Base-by-base conservation (phyloP, 2,329 filamentous ascomycete species). In the Xenosphaeropsis pyriputrescens region DNA sequence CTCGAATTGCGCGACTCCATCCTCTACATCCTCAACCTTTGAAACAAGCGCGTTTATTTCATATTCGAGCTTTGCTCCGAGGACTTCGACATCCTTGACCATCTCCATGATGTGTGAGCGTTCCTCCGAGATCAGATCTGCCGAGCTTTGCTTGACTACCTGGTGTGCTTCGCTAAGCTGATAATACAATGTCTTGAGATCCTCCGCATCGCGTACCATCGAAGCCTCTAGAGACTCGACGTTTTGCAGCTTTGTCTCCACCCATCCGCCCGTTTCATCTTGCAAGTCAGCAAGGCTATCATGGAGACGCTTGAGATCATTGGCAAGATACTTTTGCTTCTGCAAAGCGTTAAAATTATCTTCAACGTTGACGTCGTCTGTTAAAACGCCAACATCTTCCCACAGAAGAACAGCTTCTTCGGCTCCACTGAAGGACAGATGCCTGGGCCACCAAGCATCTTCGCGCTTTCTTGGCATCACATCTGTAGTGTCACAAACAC, bases 21-120 rank as follows among this genome's bases (percentile, higher is more conserved):
- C 81, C 52, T 94, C 86, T 7, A 94, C 82, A 52, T 96, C 89
- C 49, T 83, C 71, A 8, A 94, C 79, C 50, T 85, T 85, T 35
- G 78, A 75, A 35, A 76, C 68, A n/a, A 96, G 63, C 13, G 77
- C 75, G 42, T 80, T 74, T 43, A 95, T 79, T 62, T 95, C 89
- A 57, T 96, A 96, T 51, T 96, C 88, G 39, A 96, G 66, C 57
- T 88, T 88, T 15, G 85, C 85, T 2, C 80, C 75, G 30, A 93
- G 64, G 16, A 80, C 72, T 54, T 93, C 86, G 12, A 95, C 67
- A 45, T 91, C 83, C 55, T 80, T 80, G 43, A 86, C 65, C 13
- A 70, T 70, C 52, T 91, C 84, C 4, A 70, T 72, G 29, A 93
- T 63, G 37, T 71, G 67, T 16, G 68, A 67, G 31, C 78, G 72